A percentile compares a stretch with the other conserved stretches of the same genome.
Evolutionary conservation across 2,329 filamentous ascomycete genomes (phyloP).

Genomic region (Xylariaceae sp.): DNA sequence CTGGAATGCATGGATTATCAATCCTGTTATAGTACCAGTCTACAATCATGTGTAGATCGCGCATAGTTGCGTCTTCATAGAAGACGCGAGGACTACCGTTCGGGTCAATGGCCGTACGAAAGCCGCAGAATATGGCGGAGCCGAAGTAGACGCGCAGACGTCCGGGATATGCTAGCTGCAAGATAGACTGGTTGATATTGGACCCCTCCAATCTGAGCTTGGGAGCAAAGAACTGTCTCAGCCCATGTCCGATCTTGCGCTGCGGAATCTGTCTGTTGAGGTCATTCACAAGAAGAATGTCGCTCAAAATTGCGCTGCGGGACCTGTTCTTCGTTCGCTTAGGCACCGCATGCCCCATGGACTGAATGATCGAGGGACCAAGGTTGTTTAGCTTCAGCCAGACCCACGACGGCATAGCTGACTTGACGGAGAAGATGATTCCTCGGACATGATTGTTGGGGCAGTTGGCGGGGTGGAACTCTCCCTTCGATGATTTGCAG

Average conservation of each 20-base stretch:
- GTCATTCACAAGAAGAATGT: not conserved
- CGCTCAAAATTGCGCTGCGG: too few species aligned
- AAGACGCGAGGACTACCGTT: not conserved
- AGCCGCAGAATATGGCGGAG: conserved; percentile 8
- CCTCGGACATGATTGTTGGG: conserved; percentile 5
- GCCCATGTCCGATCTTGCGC: conserved; percentile 11
- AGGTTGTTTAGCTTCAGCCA: conserved; percentile 1
- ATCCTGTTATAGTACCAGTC: conserved; percentile 7
- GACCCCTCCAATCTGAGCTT: not conserved
- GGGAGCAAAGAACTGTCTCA: conserved; percentile 4
- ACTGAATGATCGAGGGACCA: not conserved
- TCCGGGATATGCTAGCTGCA: conserved; percentile 11
- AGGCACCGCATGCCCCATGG: too few species aligned
- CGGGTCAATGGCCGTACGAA: not conserved
- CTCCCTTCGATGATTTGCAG: conserved; percentile 6
- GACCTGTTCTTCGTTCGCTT: too few species aligned
- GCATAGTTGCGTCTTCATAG: conserved; percentile 7
- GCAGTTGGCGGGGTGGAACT: not conserved
- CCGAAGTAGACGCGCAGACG: conserved; percentile 9
- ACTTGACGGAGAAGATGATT: conserved; percentile 11
- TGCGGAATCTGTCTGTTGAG: conserved; percentile 8
- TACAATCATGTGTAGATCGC: conserved; percentile 14
- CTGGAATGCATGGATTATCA: conserved; percentile 4
- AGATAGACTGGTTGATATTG: conserved; percentile 14
- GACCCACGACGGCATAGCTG: not conserved